phyloP scores from a whole-genome alignment of 352 stramenopile species.

The Globisporangium takayamanum region DNA sequence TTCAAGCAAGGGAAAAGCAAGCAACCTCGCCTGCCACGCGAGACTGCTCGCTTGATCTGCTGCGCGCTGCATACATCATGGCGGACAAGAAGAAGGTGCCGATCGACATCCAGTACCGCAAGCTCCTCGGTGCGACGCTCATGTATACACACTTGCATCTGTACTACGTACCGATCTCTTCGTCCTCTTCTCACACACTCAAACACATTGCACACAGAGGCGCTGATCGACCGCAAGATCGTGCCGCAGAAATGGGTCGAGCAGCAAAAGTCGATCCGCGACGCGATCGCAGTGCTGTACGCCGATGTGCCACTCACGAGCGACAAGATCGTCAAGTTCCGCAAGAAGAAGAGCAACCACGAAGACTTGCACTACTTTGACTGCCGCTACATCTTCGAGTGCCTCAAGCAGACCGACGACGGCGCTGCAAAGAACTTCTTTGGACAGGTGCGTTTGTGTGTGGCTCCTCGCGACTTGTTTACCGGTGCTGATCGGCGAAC shows the following conservation, averaged over 20 bases:
- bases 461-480: too few relatives aligned
- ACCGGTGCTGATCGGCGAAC: too few relatives aligned
- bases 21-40: not conserved
- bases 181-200: not conserved
- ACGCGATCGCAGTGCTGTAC: conserved; percentile 50
- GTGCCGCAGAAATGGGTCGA: conserved; percentile 69
- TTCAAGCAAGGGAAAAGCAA: conserved; percentile 1
- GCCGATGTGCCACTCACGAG: conserved; percentile 35
- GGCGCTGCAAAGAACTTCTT: conserved; percentile 68
- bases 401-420: conserved; percentile 56
- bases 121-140: conserved; percentile 50
- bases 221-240: conserved; percentile 63
- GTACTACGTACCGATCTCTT: not conserved
- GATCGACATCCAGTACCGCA: conserved; percentile 79
- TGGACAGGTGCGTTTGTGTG: conserved; percentile 35
- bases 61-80: conserved; percentile 19
- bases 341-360: conserved; percentile 34
- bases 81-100: conserved; percentile 51
- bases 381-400: conserved; percentile 60
- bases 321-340: conserved; percentile 41
- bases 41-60: too few relatives aligned
- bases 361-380: conserved; percentile 73
- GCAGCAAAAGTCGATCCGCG: conserved; percentile 52
- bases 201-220: conserved; percentile 25
- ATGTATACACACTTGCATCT: not conserved